Percentiles rank a stretch among this genome's conserved stretches.
phyloP scores from a whole-genome alignment of 2,329 filamentous ascomycete species.

The Chrysoporthe cubensis region DNA sequence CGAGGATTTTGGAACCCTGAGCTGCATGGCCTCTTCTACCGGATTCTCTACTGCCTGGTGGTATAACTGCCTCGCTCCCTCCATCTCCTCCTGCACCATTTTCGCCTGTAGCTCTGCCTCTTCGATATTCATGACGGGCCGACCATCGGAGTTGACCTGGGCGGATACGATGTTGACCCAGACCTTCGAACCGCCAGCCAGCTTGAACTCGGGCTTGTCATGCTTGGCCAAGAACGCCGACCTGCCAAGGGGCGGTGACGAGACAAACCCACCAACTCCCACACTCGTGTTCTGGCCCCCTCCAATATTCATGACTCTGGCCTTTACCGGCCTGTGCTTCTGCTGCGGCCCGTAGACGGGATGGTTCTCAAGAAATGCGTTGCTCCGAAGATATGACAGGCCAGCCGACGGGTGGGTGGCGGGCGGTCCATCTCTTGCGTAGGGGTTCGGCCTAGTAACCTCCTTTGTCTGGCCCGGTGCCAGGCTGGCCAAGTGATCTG shows the following conservation, averaged over 20 bases:
- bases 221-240: neutral
- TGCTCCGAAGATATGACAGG: slow-evolving; percentile 63
- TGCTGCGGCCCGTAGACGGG: slow-evolving; percentile 63
- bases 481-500: slow-evolving; percentile 32
- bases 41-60: slow-evolving; percentile 40
- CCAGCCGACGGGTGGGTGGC: slow-evolving; percentile 65
- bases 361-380: slow-evolving; percentile 61
- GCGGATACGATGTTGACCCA: slow-evolving; percentile 52
- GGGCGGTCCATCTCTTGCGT: slow-evolving; percentile 59
- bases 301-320: slow-evolving; percentile 48
- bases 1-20: neutral
- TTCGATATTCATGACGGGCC: slow-evolving; percentile 48
- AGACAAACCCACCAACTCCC: slow-evolving; percentile 60
- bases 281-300: slow-evolving; percentile 34
- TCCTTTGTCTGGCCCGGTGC: slow-evolving; percentile 30
- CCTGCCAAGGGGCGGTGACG: slow-evolving; percentile 38
- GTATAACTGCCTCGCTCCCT: slow-evolving; percentile 40
- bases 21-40: slow-evolving; percentile 27
- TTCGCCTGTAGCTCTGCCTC: slow-evolving; percentile 45
- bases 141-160: slow-evolving; percentile 54
- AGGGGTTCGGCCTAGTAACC: slow-evolving; percentile 46
- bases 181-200: slow-evolving; percentile 61
- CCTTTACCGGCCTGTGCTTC: slow-evolving; percentile 51
- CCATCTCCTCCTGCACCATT: slow-evolving; percentile 51
- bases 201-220: slow-evolving; percentile 40